Conservation (phyloP, 306 rosid genomes). For the Astragalus glycyphyllos region DNA sequence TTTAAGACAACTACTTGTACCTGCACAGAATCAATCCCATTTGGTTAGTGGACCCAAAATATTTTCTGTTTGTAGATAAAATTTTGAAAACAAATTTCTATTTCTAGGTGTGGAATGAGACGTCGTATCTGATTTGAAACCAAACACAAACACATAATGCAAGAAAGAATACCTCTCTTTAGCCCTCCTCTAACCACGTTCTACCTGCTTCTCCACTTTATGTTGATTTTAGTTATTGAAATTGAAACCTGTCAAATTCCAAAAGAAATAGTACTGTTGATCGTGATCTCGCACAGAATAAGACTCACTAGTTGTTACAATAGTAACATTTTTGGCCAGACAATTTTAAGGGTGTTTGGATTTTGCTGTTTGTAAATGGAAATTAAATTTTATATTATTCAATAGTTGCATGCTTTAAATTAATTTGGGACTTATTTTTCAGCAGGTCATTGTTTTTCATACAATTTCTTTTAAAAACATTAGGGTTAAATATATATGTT, state of each 20-base stretch:
- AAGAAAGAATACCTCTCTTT: background rate
- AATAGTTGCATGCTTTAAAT: too few species aligned
- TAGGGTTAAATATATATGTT: too few species aligned
- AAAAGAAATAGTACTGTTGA: background rate
- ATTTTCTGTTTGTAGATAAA: conserved; percentile 14
- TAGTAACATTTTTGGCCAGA: background rate
- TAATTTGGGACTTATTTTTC: too few species aligned
- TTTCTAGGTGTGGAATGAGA: conserved; percentile 23
- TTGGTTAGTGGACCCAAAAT: conserved; percentile 29
- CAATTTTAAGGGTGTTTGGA: background rate
- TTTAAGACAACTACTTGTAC: background rate
- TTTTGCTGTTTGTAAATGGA: background rate
- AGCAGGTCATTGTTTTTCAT: too few species aligned
- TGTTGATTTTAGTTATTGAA: background rate
- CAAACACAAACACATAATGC: conserved; percentile 13
- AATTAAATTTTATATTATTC: too few species aligned
- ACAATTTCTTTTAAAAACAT: too few species aligned
- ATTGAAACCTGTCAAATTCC: background rate
- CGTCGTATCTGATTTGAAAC: conserved; percentile 25
- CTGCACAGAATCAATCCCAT: conserved; percentile 7
- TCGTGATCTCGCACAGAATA: background rate
- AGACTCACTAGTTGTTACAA: background rate
- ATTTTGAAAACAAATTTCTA: conserved; percentile 6
- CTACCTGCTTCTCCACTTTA: conserved; percentile 19
- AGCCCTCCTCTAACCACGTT: background rate